Conservation (phyloP, 352 stramenopile genomes). For the Thalassiosira delicatula region DNA sequence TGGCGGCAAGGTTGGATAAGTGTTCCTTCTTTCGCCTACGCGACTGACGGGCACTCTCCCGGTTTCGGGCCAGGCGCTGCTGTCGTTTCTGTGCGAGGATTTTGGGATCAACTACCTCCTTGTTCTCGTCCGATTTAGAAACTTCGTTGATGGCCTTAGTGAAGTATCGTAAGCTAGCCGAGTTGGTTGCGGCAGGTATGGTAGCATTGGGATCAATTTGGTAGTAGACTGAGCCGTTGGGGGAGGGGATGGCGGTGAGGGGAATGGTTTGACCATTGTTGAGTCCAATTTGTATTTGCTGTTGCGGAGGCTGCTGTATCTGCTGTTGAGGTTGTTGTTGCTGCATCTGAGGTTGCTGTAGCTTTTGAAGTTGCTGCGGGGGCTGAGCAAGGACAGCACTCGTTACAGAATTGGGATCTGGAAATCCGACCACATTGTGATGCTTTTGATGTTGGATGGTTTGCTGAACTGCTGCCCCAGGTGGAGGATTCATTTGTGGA, state of each 20-base stretch:
- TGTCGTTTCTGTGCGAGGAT: conserved; percentile 73
- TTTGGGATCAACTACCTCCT: conserved; percentile 48
- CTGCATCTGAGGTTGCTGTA: conserved; percentile 12
- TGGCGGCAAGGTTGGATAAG: conserved; percentile 60
- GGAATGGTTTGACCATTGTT: conserved; percentile 55
- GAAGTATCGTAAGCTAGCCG: conserved; percentile 46
- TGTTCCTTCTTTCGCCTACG: conserved; percentile 80
- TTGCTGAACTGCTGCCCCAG: conserved; percentile 13
- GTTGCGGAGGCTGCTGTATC: conserved; percentile 4
- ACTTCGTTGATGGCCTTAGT: conserved; percentile 61
- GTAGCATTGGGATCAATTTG: conserved; percentile 54
- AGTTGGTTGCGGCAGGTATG: too few relatives aligned
- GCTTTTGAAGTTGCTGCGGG: too few relatives aligned
- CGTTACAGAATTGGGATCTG: conserved; percentile 16
- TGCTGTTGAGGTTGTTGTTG: conserved; percentile 18
- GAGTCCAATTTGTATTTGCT: conserved; percentile 58
- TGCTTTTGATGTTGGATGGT: conserved; percentile 16
- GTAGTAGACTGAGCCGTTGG: conserved; percentile 48
- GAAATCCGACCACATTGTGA: conserved; percentile 25
- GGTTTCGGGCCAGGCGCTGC: conserved; percentile 78
- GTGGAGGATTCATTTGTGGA: conserved; percentile 21
- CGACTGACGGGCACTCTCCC: conserved; percentile 76
- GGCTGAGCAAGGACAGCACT: conserved; percentile 2
- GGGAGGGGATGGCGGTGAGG: conserved; percentile 44
- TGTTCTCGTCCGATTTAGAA: conserved; percentile 47